Evolutionary conservation across 1,139 yeast genomes (phyloP).

Genomic region (Blastobotrys petasosporus): DNA sequence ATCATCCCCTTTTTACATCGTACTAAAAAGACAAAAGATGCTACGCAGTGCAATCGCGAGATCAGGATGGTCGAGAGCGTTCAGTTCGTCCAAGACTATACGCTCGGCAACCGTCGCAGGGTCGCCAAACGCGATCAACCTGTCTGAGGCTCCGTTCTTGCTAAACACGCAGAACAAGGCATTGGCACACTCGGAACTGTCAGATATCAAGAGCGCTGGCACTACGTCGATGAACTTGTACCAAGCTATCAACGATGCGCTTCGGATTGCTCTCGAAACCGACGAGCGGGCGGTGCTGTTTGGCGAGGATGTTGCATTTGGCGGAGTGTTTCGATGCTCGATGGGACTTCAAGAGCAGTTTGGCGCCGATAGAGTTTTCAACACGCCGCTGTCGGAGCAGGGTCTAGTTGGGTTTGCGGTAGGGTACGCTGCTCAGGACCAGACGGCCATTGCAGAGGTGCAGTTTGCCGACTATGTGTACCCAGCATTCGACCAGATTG

Average conservation of each 20-base stretch:
- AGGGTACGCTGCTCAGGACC: constrained; percentile 35
- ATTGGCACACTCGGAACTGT: constrained; percentile 19
- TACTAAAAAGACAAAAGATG: too few relatives aligned
- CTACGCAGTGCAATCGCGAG: too few relatives aligned
- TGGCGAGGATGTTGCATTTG: constrained; percentile 37
- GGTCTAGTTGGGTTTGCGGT: constrained; percentile 35
- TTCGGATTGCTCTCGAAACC: constrained; percentile 32
- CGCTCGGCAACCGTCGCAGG: neutral
- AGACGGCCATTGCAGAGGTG: constrained; percentile 36
- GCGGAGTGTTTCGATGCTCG: constrained; percentile 38
- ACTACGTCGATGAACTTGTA: constrained; percentile 31
- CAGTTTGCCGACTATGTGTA: constrained; percentile 37
- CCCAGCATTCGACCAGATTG: constrained; percentile 37
- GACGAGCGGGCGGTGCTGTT: constrained; percentile 33
- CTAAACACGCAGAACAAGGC: constrained; percentile 22
- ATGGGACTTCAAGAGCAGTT: constrained; percentile 35
- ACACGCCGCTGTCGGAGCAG: constrained; percentile 35
- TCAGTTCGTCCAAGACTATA: neutral
- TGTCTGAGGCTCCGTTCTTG: constrained; percentile 28
- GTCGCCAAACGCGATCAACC: constrained; percentile 20
- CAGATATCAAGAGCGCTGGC: constrained; percentile 14
- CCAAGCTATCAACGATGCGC: constrained; percentile 34
- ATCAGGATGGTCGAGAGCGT: neutral
- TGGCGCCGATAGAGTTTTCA: constrained; percentile 35
- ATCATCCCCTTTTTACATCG: too few relatives aligned